Evolutionary conservation across 2,329 filamentous ascomycete genomes (phyloP), one percentile per base, ranked within the genome.

Genomic region (Stachybotrys chlorohalonatus): DNA sequence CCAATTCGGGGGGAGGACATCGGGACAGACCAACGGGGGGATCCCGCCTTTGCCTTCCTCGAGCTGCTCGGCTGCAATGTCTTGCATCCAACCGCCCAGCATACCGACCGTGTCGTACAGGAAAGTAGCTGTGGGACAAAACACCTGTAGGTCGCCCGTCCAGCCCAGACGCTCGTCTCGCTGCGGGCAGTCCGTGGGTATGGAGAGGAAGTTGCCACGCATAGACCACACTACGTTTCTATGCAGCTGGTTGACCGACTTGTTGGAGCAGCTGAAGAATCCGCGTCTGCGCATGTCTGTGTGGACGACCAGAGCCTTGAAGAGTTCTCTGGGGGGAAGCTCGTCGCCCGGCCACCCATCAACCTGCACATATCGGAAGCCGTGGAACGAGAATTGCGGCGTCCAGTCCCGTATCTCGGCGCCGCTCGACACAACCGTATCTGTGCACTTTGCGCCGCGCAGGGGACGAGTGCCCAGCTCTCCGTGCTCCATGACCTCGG

Each of bases 121-220:
- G 57, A 77, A 83, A 52, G 73, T 77, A 0, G 78, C 73, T 0
- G 78, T 76, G 0, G 77, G 75, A 0, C 70, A 67, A 55, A 83
- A 83, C 1, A 74, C 71, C 45, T 75, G 75, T 7, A 72, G 67
- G 57, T 80, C 75, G 31, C 80, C 75, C 1, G 74, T 77, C 80
- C 79, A 79, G 17, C 76, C 75, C 7, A 81, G 62, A 0, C 78
- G 69, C 62, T 82, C 78, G 54, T 82, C 78, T 5, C 77, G 68
- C 58, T 81, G 76, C 0, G 79, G 78, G 58, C 78, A 81, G 60
- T 84, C 81, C 0, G 79, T 84, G 0, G 79, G 80, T 1, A 83
- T 65, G 2, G 72, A 74, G 7, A 83, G 59, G 59, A 84, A 83
- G 60, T 84, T 84, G 3, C 79, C 79, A 31, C 73, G 72, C 75